A percentile compares a stretch with the other conserved stretches of the same genome.
Conservation (phyloP, 441 rosid genomes). For the Hura crepitans region DNA sequence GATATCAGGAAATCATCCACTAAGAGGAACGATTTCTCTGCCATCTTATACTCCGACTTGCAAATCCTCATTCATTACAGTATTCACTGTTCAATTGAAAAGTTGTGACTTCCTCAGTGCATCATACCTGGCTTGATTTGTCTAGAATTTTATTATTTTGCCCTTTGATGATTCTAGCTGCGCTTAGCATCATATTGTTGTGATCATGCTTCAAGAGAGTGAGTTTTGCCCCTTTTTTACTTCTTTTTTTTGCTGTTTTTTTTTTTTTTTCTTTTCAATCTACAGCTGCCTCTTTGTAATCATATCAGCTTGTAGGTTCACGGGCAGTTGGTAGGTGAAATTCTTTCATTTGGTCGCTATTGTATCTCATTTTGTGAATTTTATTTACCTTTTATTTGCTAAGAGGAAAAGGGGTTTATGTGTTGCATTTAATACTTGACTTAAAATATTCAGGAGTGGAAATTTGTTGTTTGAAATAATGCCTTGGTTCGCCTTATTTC, state of each 20-base stretch:
- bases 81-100: constrained; percentile 17
- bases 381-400: constrained; percentile 6
- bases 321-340: constrained; percentile 27
- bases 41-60: constrained; percentile 19
- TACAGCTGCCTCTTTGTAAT: constrained; percentile 30
- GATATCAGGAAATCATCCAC: constrained; percentile 20
- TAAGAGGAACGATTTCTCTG: constrained; percentile 20
- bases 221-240: constrained; percentile 27
- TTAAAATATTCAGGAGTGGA: constrained; percentile 20
- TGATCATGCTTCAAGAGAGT: constrained; percentile 46
- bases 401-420: constrained; percentile 21
- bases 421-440: constrained; percentile 22
- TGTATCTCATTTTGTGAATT: constrained; percentile 21
- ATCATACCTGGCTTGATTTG: constrained; percentile 24
- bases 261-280: constrained; percentile 10
- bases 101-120: constrained; percentile 20
- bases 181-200: constrained; percentile 35
- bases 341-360: constrained; percentile 27
- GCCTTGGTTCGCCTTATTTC: too few species aligned
- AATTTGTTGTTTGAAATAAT: constrained; percentile 22
- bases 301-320: constrained; percentile 34
- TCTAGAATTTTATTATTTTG: constrained; percentile 27
- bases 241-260: constrained; percentile 3
- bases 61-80: constrained; percentile 17
- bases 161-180: constrained; percentile 28